phyloP scores from a whole-genome alignment of 2,329 filamentous ascomycete species.

The Nigrospora oryzae region DNA sequence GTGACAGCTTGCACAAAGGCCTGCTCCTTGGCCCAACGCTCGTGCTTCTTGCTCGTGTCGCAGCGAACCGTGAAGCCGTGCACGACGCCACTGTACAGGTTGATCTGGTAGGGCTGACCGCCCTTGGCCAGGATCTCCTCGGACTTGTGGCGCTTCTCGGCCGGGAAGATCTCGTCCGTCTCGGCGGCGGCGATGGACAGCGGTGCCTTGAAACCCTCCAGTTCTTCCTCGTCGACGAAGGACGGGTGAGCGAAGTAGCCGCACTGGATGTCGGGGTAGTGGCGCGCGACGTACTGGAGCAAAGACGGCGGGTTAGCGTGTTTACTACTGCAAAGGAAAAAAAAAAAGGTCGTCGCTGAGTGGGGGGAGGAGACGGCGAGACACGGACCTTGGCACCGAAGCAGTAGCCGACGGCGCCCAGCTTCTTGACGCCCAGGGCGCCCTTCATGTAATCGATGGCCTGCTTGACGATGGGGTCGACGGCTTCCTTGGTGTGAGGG shows the following conservation, averaged over 20 bases:
- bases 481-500: slow-evolving; percentile 33
- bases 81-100: slow-evolving; percentile 59
- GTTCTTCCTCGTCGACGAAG: slow-evolving; percentile 61
- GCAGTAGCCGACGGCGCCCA: slow-evolving; percentile 65
- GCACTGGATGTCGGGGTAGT: slow-evolving; percentile 57
- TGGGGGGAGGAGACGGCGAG: neutral
- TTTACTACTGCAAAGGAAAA: too few relatives aligned
- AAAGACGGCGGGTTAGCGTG: neutral
- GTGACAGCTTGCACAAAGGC: slow-evolving; percentile 69
- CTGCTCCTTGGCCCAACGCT: slow-evolving; percentile 69
- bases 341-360: too few relatives aligned
- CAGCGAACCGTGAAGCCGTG: slow-evolving; percentile 71
- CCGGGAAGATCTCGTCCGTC: slow-evolving; percentile 57
- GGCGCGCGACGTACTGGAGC: slow-evolving; percentile 58
- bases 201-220: slow-evolving; percentile 56
- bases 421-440: slow-evolving; percentile 44
- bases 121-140: slow-evolving; percentile 53
- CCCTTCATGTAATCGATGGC: slow-evolving; percentile 50
- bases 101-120: slow-evolving; percentile 64
- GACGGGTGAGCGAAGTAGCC: slow-evolving; percentile 72
- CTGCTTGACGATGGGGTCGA: slow-evolving; percentile 39
- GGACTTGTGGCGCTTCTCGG: slow-evolving; percentile 53
- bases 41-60: slow-evolving; percentile 46
- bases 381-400: slow-evolving; percentile 59
- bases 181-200: slow-evolving; percentile 59